Base-by-base conservation (phyloP, 2,329 filamentous ascomycete species). In the Colletotrichum simmondsii region DNA sequence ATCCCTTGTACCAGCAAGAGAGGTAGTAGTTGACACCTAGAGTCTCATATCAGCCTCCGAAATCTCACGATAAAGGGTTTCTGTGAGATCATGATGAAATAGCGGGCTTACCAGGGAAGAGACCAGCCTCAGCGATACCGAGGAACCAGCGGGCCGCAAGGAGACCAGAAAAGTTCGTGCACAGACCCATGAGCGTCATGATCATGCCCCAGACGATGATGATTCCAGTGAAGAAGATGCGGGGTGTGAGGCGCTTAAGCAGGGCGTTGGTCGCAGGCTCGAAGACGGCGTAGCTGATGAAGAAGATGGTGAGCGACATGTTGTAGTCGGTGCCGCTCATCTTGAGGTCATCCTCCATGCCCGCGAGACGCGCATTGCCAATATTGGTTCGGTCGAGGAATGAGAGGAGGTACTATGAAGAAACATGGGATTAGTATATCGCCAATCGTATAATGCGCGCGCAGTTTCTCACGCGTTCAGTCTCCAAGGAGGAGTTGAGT, bases 1-100 rank as follows among this genome's bases (percentile, higher is more conserved):
- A 89, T 10, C 93, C 87, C 79, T 90, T 93, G 79, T 95, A 97
- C 93, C 93, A 96, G 78, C 92, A 94, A 0, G 90, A 92, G 0
- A 95, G 86, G 77, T 94, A 94, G 83, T 91, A 81, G 83, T 90
- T 83, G 83, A 93, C 89, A 4, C 90, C 74, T 66, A 35, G 16
- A 24, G 4, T 22, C 37, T 49, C 19, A 30, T 4, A 37, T 42
- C 2, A 12, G 0, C 16, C 1, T 49, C 8, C 4, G 7, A 10
- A 22, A n/a, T 22, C 8, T n/a, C 7, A n/a, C 42, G 4, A 22
- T 19, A 1, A 49, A 5, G 19, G 37, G 14, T 42, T 7, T 5
- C 3, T 19, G 6, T 42, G 37, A 42, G 6, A 14, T 16, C 14
- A 42, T 42, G 14, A 42, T 6, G 16, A 16, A 19, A 2, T 12